These are phyloP conservation scores for Mortierella claussenii DNA, from an alignment of 192 early-diverging fungal species.

Conservation along the genomic window DNA sequence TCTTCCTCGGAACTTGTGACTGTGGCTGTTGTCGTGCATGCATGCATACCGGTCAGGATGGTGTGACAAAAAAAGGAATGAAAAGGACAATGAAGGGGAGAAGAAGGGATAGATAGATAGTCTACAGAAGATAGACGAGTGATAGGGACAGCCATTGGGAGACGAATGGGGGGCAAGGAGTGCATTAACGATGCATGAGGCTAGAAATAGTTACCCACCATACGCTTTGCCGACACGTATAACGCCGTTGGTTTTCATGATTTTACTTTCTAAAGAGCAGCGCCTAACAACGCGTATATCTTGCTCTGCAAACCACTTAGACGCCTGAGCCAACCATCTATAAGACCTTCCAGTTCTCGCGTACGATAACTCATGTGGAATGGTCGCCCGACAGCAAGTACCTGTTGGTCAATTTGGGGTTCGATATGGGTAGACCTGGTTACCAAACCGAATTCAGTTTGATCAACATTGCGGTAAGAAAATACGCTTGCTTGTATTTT, in stretches of 20 bases:
- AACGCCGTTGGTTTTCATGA: too few relatives aligned
- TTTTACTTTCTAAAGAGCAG: too few relatives aligned
- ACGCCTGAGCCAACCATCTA: constrained; percentile 32
- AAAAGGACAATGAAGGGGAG: background rate
- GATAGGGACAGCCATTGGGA: too few relatives aligned
- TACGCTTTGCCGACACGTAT: too few relatives aligned
- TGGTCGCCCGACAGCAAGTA: constrained; percentile 44
- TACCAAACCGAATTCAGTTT: constrained; percentile 15
- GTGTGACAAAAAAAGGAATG: background rate
- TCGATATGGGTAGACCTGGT: background rate
- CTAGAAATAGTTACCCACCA: too few relatives aligned
- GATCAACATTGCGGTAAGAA: constrained; percentile 8
- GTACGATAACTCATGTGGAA: constrained; percentile 30
- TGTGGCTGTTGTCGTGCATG: background rate
- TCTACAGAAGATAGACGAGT: too few relatives aligned
- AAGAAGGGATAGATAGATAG: background rate
- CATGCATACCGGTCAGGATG: background rate
- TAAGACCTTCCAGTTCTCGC: constrained; percentile 23
- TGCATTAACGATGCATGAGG: too few relatives aligned
- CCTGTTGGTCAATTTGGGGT: constrained; percentile 30
- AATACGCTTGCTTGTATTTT: background rate
- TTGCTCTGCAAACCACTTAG: too few relatives aligned
- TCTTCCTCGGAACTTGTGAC: background rate
- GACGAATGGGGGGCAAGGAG: too few relatives aligned
- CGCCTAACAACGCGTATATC: too few relatives aligned